Percentiles rank a stretch among this genome's conserved stretches.
These are phyloP conservation scores for Schizophyllum commune DNA, from an alignment of 1,284 basidiomycete genomes.

Conservation along the genomic window DNA sequence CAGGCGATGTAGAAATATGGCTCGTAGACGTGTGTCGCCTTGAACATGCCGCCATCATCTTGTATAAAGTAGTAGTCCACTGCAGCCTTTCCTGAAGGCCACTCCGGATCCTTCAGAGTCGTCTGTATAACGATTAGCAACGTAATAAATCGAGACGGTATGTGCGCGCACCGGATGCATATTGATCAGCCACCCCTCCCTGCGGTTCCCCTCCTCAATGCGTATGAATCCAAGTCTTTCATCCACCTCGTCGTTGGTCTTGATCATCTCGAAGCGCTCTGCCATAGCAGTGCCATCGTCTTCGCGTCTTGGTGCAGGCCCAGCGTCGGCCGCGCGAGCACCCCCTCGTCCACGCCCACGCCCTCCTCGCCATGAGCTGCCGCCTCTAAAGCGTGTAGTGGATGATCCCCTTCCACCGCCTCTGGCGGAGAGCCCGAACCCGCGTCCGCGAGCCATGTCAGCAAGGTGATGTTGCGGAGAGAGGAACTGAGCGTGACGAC, in stretches of 20 bases:
- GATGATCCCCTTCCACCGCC: constrained; percentile 7
- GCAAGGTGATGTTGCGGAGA: not conserved
- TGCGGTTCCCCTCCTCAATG: constrained; percentile 64
- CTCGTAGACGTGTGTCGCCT: constrained; percentile 87
- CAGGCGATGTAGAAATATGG: constrained; percentile 94
- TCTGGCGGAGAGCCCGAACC: constrained; percentile 17
- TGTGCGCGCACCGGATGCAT: constrained; percentile 84
- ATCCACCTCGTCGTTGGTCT: constrained; percentile 81
- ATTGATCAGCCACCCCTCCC: constrained; percentile 93
- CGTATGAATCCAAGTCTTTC: constrained; percentile 87
- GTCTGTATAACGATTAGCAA: constrained; percentile 42
- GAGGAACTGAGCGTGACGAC: not conserved
- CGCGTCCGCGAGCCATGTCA: constrained; percentile 16
- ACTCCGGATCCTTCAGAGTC: constrained; percentile 76
- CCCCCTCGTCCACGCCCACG: constrained; percentile 55
- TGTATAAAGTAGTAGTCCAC: constrained; percentile 99
- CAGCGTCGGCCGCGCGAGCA: constrained; percentile 33
- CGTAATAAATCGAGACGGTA: constrained; percentile 1
- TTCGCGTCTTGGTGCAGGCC: constrained; percentile 57
- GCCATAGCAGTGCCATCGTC: constrained; percentile 82
- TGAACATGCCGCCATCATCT: constrained; percentile 96
- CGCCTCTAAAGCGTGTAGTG: constrained; percentile 21
- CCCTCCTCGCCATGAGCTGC: constrained; percentile 38
- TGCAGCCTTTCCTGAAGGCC: constrained; percentile 76
- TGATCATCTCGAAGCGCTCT: constrained; percentile 77